Evolutionary conservation across 768 basidiomycete genomes (phyloP).

Genomic region (Sporobolomyces pararoseus): DNA sequence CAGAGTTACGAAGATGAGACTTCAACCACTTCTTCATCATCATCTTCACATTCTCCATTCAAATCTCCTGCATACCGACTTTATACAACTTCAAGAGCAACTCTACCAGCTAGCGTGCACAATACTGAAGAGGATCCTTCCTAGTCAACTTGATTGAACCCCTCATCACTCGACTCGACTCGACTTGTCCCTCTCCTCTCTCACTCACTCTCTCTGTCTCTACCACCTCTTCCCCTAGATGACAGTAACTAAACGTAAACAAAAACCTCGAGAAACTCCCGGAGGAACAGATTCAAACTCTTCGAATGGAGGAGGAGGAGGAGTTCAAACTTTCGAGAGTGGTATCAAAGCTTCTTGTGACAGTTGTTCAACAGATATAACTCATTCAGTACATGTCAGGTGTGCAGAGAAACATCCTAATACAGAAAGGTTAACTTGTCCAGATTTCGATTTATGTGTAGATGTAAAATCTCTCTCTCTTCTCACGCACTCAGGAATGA

Average conservation of each 20-base stretch:
- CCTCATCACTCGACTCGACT: background rate
- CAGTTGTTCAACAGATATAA: slow-evolving; percentile 77
- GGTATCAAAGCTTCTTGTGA: slow-evolving; percentile 57
- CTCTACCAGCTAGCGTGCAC: background rate
- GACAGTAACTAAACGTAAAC: slow-evolving; percentile 44
- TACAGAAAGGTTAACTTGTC: slow-evolving; percentile 48
- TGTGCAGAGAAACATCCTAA: slow-evolving; percentile 60
- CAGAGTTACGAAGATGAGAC: too few relatives aligned
- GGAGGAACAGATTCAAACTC: slow-evolving; percentile 7
- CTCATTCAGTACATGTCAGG: slow-evolving; percentile 93
- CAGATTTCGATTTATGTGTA: slow-evolving; percentile 90
- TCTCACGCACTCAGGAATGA: background rate
- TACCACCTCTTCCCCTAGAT: background rate
- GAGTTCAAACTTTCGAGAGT: slow-evolving; percentile 19
- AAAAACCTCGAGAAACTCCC: slow-evolving; percentile 25
- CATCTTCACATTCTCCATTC: background rate
- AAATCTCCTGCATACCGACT: background rate
- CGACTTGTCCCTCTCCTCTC: background rate
- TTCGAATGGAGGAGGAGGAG: too few relatives aligned
- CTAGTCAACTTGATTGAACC: background rate
- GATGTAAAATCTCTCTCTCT: slow-evolving; percentile 40
- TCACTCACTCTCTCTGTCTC: background rate
- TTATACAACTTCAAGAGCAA: background rate
- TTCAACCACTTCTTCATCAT: background rate
- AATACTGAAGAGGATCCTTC: background rate